A percentile compares a stretch with the other conserved stretches of the same genome.
Conservation (phyloP, 2,329 filamentous ascomycete species). For the Botryosphaeria agaves region DNA sequence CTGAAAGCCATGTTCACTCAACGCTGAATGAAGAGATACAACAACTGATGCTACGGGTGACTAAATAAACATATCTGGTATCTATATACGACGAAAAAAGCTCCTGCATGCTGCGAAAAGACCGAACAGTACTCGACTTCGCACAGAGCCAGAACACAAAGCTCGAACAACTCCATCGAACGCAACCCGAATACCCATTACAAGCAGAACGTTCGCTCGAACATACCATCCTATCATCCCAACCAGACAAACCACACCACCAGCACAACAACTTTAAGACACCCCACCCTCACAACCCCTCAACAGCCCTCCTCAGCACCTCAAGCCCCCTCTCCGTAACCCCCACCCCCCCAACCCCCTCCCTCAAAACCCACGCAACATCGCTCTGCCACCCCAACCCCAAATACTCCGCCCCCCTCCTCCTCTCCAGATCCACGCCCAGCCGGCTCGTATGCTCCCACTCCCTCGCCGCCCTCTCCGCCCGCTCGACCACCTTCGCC, state of each 20-base stretch:
- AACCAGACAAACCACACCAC: background rate
- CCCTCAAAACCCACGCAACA: slow-evolving; percentile 58
- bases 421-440: slow-evolving; percentile 73
- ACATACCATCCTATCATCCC: background rate
- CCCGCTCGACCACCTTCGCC: slow-evolving; percentile 61
- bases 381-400: slow-evolving; percentile 79
- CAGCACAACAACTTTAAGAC: no score
- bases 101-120: background rate
- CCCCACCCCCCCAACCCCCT: slow-evolving; percentile 17
- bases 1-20: no score
- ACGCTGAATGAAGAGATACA: no score
- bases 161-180: background rate
- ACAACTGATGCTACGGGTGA: no score
- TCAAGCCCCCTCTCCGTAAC: slow-evolving; percentile 35
- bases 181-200: background rate
- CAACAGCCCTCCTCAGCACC: slow-evolving; percentile 39
- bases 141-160: background rate
- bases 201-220: background rate
- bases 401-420: slow-evolving; percentile 62
- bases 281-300: slow-evolving; percentile 33
- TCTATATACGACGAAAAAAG: background rate
- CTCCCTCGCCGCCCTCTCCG: slow-evolving; percentile 72
- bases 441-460: slow-evolving; percentile 92
- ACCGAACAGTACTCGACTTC: background rate
- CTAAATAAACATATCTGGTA: no score